Percentiles rank a stretch among this genome's conserved stretches.
Evolutionary conservation across 1,284 basidiomycete species (phyloP).

Genomic region (Meira miltonrushii): DNA sequence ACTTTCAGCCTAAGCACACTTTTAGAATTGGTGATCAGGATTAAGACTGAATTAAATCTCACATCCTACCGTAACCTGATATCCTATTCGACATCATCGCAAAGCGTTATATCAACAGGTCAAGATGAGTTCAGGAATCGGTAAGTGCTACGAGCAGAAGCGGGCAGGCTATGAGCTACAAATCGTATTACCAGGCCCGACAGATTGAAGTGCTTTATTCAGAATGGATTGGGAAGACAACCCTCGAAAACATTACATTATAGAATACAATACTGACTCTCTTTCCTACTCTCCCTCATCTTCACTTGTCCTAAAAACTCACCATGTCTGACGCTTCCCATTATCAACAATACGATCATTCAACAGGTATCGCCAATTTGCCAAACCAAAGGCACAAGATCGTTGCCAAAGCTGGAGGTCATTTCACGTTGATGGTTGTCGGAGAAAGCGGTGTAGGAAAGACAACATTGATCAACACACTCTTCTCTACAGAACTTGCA

Average conservation of each 20-base stretch:
- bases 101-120: background rate
- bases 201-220: background rate
- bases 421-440: slow-evolving; percentile 99
- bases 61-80: no score
- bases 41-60: no score
- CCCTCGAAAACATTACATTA: background rate
- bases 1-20: no score
- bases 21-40: no score
- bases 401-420: slow-evolving; percentile 89
- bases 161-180: background rate
- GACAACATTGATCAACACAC: slow-evolving; percentile 77
- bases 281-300: background rate
- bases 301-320: background rate
- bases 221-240: background rate
- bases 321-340: background rate
- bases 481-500: slow-evolving; percentile 96
- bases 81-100: no score
- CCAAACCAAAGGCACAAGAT: slow-evolving; percentile 67
- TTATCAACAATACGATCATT: background rate
- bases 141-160: background rate
- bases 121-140: slow-evolving; percentile 2
- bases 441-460: slow-evolving; percentile 61
- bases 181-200: background rate
- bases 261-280: background rate
- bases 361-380: slow-evolving; percentile 70